Evolutionary conservation across 768 basidiomycete genomes (phyloP), one percentile per base, ranked within the genome.

Genomic region (Atractiella rhizophila): DNA sequence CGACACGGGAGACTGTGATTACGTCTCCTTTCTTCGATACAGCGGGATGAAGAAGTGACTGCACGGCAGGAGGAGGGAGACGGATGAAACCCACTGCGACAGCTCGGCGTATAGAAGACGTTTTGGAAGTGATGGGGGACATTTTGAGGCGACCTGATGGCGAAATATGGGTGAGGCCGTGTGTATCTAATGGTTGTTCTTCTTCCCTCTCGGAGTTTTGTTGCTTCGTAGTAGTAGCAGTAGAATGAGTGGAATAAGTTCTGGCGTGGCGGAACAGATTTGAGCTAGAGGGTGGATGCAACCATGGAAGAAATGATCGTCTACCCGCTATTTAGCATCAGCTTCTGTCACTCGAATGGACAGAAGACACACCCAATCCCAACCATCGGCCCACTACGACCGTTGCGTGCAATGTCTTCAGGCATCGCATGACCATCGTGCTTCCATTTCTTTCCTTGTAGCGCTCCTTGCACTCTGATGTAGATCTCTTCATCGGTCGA

Each of bases 311-410:
- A n/a, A n/a, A n/a, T n/a, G n/a, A n/a, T n/a, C n/a, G n/a, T n/a
- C n/a, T n/a, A n/a, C n/a, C n/a, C n/a, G n/a, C n/a, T n/a, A n/a
- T n/a, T n/a, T n/a, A n/a, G n/a, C n/a, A n/a, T n/a, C n/a, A n/a
- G n/a, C n/a, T n/a, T n/a, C n/a, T n/a, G n/a, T n/a, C n/a, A n/a
- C n/a, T n/a, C n/a, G n/a, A n/a, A n/a, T n/a, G n/a, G n/a, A n/a
- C n/a, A n/a, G n/a, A n/a, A n/a, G n/a, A n/a, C n/a, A n/a, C 82
- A 82, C 60, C 82, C 83, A 59, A 86, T 86, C 46, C 80, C 63
- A 48, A 85, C 85, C 81, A 86, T 86, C 10, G 80, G 29, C 18
- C 29, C 29, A 12, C 12, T 12, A 30, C 18, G 29, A 30, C 29
- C 29, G 16, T 30, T 30, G 29, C 12, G 16, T 30, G 12, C 12